A percentile compares a stretch with the other conserved stretches of the same genome.
phyloP scores from a whole-genome alignment of 2,329 filamentous ascomycete species.

The Ascochyta rabiei region DNA sequence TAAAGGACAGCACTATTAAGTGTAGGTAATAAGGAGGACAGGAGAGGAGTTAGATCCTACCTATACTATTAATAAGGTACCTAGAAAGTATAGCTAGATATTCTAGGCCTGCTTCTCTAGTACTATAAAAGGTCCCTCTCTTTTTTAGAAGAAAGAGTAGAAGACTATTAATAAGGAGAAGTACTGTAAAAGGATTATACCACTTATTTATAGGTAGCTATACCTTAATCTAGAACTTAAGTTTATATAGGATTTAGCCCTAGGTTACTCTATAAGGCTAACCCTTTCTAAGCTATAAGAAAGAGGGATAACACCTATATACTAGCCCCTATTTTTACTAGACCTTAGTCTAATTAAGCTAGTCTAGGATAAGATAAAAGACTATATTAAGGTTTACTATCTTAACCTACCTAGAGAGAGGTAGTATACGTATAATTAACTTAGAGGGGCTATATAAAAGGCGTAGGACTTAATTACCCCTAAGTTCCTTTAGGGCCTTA shows the following conservation, averaged over 20 bases:
- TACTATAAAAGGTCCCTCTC: too few species aligned
- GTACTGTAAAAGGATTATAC: too few species aligned
- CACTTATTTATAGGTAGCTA: slow-evolving; percentile 5
- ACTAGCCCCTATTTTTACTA: slow-evolving; percentile 4
- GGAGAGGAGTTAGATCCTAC: slow-evolving; percentile 9
- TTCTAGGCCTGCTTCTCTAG: slow-evolving; percentile 9
- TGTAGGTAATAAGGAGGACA: background rate
- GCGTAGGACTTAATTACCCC: slow-evolving; percentile 9
- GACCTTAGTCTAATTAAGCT: slow-evolving; percentile 19
- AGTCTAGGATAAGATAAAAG: slow-evolving; percentile 7
- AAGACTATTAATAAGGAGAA: slow-evolving; percentile 28
- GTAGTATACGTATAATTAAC: background rate
- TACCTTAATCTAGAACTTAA: slow-evolving; percentile 3
- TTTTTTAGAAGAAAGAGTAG: slow-evolving; percentile 44
- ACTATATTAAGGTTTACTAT: background rate
- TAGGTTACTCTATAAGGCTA: background rate
- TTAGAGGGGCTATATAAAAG: background rate
- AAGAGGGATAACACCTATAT: slow-evolving; percentile 7
- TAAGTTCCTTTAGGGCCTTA: too few species aligned
- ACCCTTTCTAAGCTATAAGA: background rate
- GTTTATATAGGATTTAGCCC: slow-evolving; percentile 18
- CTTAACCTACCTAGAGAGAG: background rate
- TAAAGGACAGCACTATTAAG: slow-evolving; percentile 1
- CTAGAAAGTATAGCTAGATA: too few species aligned
- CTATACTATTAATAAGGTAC: slow-evolving; percentile 5